Percentiles rank a stretch among this genome's conserved stretches.
Conservation (phyloP, 768 basidiomycete species). For the Boletellus sp. region DNA sequence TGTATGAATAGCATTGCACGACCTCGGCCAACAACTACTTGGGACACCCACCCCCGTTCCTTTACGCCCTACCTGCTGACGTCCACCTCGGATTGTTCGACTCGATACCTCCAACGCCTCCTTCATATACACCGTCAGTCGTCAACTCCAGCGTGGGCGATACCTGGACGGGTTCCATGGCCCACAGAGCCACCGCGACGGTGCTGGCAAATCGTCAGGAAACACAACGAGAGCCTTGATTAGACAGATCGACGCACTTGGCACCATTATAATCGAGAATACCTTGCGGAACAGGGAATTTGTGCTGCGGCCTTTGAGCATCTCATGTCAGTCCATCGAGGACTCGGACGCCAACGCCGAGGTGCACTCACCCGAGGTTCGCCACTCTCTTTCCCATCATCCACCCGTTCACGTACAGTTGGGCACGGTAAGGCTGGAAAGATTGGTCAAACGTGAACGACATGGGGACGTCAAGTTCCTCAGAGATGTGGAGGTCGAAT, state of each 20-base stretch:
- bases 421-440: slow-evolving; percentile 65
- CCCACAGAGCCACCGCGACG: slow-evolving; percentile 67
- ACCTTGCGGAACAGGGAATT: slow-evolving; percentile 82
- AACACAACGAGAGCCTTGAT: background rate
- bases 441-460: slow-evolving; percentile 68
- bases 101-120: slow-evolving; percentile 57
- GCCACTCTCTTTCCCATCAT: slow-evolving; percentile 81
- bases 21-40: background rate
- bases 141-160: slow-evolving; percentile 52
- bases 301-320: slow-evolving; percentile 59
- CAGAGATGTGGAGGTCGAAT: slow-evolving; percentile 58
- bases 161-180: slow-evolving; percentile 48
- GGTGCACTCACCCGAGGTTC: slow-evolving; percentile 55
- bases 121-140: slow-evolving; percentile 57
- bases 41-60: background rate
- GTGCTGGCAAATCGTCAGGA: slow-evolving; percentile 35
- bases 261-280: slow-evolving; percentile 68
- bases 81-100: slow-evolving; percentile 62
- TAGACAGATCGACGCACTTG: slow-evolving; percentile 44
- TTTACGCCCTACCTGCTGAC: slow-evolving; percentile 16
- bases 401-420: slow-evolving; percentile 84
- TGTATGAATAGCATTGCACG: background rate
- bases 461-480: slow-evolving; percentile 61
- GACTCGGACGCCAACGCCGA: background rate
- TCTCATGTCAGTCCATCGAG: slow-evolving; percentile 2